Base-by-base conservation (phyloP, 768 basidiomycete genomes). In the Leccinellum luteum region DNA sequence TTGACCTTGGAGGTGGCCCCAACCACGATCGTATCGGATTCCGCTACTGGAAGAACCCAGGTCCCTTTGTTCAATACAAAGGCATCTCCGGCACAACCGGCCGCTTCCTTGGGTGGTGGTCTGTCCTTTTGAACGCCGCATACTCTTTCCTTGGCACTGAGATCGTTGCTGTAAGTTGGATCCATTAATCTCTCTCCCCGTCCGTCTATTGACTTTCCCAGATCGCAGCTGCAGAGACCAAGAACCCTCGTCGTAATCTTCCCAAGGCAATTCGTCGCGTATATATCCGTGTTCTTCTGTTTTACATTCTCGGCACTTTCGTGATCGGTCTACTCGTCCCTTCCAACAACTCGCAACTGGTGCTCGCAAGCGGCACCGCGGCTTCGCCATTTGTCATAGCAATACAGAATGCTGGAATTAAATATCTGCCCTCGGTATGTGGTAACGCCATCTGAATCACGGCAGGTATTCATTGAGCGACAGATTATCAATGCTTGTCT, bases 121-220 rank as follows among this genome's bases (percentile, higher is more conserved):
- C 82, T 0, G 87, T 87, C 56, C 75, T 96, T 74, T 85, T 86
- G 7, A 89, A 94, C 62, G 95, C 95, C 4, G 93, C 92, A 14
- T 97, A 95, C 78, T 93, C 92, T 12, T 95, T 81, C 72, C 93
- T 94, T 58, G 95, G 94, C 15, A 94, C 93, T 6, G 95, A 98
- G 72, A 94, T 96, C 67, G 93, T 96, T 43, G 92, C 91, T 28
- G 87, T 90, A 76, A 64, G 83, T 76, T 6, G 45, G 17, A 13
- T 47, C 25, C n/a, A 31, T 28, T 21, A 6, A 15, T 31, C 23
- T 13, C 41, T 19, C n/a, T 14, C 25, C n/a, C 41, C n/a, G 19
- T 19, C 10, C 19, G 41, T 21, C 8, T 53, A 4, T 48, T 63
- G 55, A 66, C 34, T 56, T 38, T 50, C 48, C 35, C 64, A 90